A percentile compares a stretch with the other conserved stretches of the same genome.
Conservation (phyloP, 2,329 filamentous ascomycete species). For the Botrytis deweyae region DNA sequence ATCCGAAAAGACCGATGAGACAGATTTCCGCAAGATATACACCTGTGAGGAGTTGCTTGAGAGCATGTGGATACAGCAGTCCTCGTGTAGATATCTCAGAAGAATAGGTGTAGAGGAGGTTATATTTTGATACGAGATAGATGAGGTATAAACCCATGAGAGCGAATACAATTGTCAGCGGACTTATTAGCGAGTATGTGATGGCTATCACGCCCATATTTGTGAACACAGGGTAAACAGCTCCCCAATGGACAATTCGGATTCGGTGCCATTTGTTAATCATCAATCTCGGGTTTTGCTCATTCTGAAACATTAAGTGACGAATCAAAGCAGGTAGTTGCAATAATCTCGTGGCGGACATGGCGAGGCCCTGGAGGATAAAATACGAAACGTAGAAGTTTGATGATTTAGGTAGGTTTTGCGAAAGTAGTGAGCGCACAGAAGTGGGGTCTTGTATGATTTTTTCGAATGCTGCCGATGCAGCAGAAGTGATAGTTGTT, state of each 20-base stretch:
- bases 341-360: slow-evolving; percentile 58
- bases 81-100: slow-evolving; percentile 64
- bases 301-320: slow-evolving; percentile 54
- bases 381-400: slow-evolving; percentile 72
- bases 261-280: slow-evolving; percentile 56
- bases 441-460: slow-evolving; percentile 52
- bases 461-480: slow-evolving; percentile 52
- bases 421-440: slow-evolving; percentile 51
- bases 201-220: slow-evolving; percentile 48
- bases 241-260: slow-evolving; percentile 57
- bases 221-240: slow-evolving; percentile 56
- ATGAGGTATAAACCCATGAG: slow-evolving; percentile 61
- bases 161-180: slow-evolving; percentile 63
- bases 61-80: slow-evolving; percentile 59
- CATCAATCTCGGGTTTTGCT: slow-evolving; percentile 62
- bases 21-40: slow-evolving; percentile 62
- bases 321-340: slow-evolving; percentile 58
- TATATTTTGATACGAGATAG: slow-evolving; percentile 65
- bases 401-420: slow-evolving; percentile 59
- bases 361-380: slow-evolving; percentile 63
- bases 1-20: slow-evolving; percentile 62
- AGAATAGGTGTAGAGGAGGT: slow-evolving; percentile 62
- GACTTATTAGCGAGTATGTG: slow-evolving; percentile 64
- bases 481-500: slow-evolving; percentile 63
- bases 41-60: slow-evolving; percentile 63